phyloP scores from a whole-genome alignment of 768 basidiomycete species.

The Xerocomellus intermedius region DNA sequence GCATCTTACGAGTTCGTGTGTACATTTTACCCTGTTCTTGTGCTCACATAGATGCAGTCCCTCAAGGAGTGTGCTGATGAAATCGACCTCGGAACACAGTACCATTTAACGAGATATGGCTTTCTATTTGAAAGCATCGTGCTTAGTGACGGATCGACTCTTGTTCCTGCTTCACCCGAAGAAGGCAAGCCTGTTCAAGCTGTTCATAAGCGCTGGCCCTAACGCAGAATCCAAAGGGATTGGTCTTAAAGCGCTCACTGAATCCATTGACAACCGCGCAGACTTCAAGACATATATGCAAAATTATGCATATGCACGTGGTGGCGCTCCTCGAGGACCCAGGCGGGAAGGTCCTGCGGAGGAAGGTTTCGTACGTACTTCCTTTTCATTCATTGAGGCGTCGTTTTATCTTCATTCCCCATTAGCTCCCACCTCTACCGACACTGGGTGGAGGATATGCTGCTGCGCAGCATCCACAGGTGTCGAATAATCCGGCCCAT shows the following conservation, averaged over 20 bases:
- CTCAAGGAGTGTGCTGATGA: constrained; percentile 96
- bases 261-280: constrained; percentile 88
- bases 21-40: neutral
- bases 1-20: constrained; percentile 81
- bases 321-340: constrained; percentile 64
- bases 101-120: constrained; percentile 92
- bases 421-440: constrained; percentile 62
- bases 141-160: constrained; percentile 81
- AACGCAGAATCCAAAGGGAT: constrained; percentile 38
- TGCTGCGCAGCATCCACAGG: constrained; percentile 25
- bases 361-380: constrained; percentile 85
- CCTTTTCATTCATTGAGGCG: constrained; percentile 1
- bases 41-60: constrained; percentile 45
- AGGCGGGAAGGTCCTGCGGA: constrained; percentile 86
- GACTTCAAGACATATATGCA: constrained; percentile 99
- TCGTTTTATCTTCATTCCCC: constrained; percentile 5
- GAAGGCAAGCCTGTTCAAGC: constrained; percentile 50
- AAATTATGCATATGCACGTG: constrained; percentile 91
- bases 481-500: constrained; percentile 28
- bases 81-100: constrained; percentile 96
- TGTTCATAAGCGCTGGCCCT: neutral
- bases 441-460: constrained; percentile 36
- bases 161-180: constrained; percentile 70
- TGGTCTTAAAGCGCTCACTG: constrained; percentile 83
- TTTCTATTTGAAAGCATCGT: constrained; percentile 92